Base-by-base conservation (phyloP, 2,329 filamentous ascomycete genomes). In the Colletotrichum magnum region DNA sequence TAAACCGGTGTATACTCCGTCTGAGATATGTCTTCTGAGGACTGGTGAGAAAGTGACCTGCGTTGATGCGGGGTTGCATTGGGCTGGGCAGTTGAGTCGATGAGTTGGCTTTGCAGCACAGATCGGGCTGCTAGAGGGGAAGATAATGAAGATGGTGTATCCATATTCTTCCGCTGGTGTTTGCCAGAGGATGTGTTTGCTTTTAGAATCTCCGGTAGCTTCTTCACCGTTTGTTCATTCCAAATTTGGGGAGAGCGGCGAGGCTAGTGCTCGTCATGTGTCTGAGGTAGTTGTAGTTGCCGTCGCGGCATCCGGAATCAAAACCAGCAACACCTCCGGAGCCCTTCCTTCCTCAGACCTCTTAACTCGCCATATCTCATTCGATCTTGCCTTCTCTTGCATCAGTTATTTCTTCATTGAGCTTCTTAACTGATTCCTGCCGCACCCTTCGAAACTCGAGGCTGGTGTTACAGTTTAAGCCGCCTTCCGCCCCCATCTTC, bases 81-180 rank as follows among this genome's bases (percentile, higher is more conserved):
- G 41, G 60, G 51, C 51, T 18, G 60, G 39, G 18, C 32, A 36
- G 32, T 36, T 32, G 26, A 48, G 16, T 15, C 26, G 26, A 48
- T 18, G 41, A 47, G 60, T 24, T 63, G 51, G 39, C 39, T 48
- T 15, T 56, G 26, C 13, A 28, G 21, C 21, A 3, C 21, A 24
- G 28, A 41, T 48, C 51, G 60, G 41, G 51, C 51, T 56, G 45
- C 47, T 60, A 16, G 26, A 60, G 47, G 45, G n/a, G 32, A 52
- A 43, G 47, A 52, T 7, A 32, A 12, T 18, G 47, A 48, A 15
- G 21, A 39, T 36, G 32, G 10, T 32, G 32, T 36, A 36, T 36
- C 32, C 32, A 36, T 36, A 36, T 36, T 2, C 4, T 10, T 36
- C 32, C 32, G 10, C 32, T 7, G 21, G 47, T 18, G 47, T 60